Conservation (phyloP, 2,329 filamentous ascomycete species). For the Exophiala bonariae region DNA sequence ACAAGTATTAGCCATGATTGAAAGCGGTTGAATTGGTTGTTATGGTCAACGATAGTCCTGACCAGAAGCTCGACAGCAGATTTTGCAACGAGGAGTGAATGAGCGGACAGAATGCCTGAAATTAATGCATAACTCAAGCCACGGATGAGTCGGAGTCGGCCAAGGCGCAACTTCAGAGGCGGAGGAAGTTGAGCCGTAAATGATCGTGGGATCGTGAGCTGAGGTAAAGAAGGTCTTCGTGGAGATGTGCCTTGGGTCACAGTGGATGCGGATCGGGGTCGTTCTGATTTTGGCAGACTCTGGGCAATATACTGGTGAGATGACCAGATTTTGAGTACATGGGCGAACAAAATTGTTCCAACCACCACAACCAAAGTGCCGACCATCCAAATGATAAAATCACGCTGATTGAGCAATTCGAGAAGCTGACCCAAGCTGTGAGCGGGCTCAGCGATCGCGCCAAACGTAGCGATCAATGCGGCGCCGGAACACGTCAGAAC, state of each 20-base stretch:
- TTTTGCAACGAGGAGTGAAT: constrained; percentile 90
- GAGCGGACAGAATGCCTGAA: constrained; percentile 89
- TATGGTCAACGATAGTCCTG: constrained; percentile 72
- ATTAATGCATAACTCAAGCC: constrained; percentile 88
- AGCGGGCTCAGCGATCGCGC: constrained; percentile 87
- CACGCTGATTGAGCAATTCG: constrained; percentile 66
- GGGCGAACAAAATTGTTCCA: constrained; percentile 62
- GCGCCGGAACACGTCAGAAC: constrained; percentile 83
- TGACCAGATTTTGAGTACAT: constrained; percentile 38
- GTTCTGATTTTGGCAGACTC: constrained; percentile 23
- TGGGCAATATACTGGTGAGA: constrained; percentile 25
- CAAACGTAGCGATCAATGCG: constrained; percentile 89
- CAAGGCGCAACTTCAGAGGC: constrained; percentile 44
- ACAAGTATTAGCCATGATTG: constrained; percentile 91
- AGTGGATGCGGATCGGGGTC: constrained; percentile 21
- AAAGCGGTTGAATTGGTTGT: constrained; percentile 94
- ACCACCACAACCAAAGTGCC: constrained; percentile 73
- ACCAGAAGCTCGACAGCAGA: constrained; percentile 94
- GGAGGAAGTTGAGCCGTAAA: constrained; percentile 42
- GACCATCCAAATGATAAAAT: constrained; percentile 88
- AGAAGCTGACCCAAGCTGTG: constrained; percentile 84
- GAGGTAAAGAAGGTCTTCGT: constrained; percentile 27
- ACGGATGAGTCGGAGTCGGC: constrained; percentile 71
- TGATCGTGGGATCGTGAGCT: constrained; percentile 33
- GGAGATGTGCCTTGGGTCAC: neutral